A percentile compares a stretch with the other conserved stretches of the same genome.
phyloP scores from a whole-genome alignment of 23 red algal species.

The Porphyridium purpureum region DNA sequence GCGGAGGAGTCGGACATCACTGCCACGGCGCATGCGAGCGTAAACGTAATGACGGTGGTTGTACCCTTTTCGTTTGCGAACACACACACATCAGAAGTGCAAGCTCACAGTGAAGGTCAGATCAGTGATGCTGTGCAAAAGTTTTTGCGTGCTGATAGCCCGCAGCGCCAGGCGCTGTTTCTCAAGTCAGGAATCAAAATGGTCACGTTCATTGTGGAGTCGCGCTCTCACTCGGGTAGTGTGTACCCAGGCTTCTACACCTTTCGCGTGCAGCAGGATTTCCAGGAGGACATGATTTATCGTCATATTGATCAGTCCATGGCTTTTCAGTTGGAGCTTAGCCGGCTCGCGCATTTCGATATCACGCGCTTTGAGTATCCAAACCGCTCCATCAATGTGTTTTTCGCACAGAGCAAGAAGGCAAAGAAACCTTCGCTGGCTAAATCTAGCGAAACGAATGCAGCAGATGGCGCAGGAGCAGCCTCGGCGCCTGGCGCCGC shows the following conservation, averaged over 20 bases:
- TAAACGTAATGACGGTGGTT: too few relatives aligned
- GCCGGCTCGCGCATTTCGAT: constrained; percentile 71
- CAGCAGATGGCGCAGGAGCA: neutral
- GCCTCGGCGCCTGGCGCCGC: neutral
- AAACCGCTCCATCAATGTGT: constrained; percentile 84
- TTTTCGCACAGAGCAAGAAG: constrained; percentile 93
- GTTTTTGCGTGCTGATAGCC: constrained; percentile 26
- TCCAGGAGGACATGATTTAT: constrained; percentile 91
- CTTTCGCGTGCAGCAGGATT: constrained; percentile 47
- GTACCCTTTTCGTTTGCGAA: too few relatives aligned
- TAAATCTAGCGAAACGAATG: neutral
- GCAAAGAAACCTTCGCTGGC: too few relatives aligned
- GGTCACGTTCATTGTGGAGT: constrained; percentile 90
- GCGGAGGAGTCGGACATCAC: too few relatives aligned
- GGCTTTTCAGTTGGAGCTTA: constrained; percentile 98
- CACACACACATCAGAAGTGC: neutral
- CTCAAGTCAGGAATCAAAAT: constrained; percentile 61
- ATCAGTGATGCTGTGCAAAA: constrained; percentile 36
- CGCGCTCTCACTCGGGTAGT: too few relatives aligned
- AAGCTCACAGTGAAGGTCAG: constrained; percentile 1
- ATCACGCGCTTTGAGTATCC: constrained; percentile 92
- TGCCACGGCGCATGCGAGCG: too few relatives aligned
- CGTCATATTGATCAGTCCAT: constrained; percentile 98
- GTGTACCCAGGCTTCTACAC: constrained; percentile 93
- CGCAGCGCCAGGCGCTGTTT: constrained; percentile 31